phyloP scores from a whole-genome alignment of 306 rosid genomes.

The Castanospermum australe region DNA sequence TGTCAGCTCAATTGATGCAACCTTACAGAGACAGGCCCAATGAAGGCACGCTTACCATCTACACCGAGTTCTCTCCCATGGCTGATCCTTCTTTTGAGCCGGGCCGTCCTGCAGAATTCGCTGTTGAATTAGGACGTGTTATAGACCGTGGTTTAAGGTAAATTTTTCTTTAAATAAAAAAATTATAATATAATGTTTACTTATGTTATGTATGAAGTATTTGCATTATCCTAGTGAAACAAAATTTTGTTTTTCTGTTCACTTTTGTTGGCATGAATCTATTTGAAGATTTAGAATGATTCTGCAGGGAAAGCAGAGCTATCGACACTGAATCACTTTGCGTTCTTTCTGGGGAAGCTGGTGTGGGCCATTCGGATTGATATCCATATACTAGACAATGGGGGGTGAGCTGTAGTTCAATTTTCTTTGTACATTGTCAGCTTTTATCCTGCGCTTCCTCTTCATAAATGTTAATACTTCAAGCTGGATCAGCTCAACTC shows the following conservation, averaged over 20 bases:
- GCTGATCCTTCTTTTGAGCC: conserved; percentile 73
- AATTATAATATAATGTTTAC: too few species aligned
- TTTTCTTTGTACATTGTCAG: neutral
- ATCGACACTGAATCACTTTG: conserved; percentile 64
- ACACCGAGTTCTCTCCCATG: conserved; percentile 71
- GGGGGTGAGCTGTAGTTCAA: conserved; percentile 47
- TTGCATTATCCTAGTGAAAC: neutral
- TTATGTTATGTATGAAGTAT: too few species aligned
- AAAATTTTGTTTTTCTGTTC: neutral
- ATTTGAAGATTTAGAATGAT: conserved; percentile 13
- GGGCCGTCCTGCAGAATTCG: conserved; percentile 59
- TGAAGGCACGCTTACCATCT: conserved; percentile 63
- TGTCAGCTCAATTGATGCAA: conserved; percentile 56
- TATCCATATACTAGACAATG: conserved; percentile 64
- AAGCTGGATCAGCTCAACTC: too few species aligned
- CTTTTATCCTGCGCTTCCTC: too few species aligned
- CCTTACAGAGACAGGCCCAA: conserved; percentile 71
- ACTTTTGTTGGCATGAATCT: neutral
- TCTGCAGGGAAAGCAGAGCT: conserved; percentile 66
- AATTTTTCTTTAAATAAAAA: too few species aligned
- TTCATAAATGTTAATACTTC: too few species aligned
- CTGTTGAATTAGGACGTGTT: conserved; percentile 65
- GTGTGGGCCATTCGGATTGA: conserved; percentile 68
- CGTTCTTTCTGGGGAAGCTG: conserved; percentile 54
- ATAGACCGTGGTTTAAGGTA: conserved; percentile 61